Evolutionary conservation across 2,329 filamentous ascomycete genomes (phyloP).

Genomic region (Berkeleyomyces rouxiae): DNA sequence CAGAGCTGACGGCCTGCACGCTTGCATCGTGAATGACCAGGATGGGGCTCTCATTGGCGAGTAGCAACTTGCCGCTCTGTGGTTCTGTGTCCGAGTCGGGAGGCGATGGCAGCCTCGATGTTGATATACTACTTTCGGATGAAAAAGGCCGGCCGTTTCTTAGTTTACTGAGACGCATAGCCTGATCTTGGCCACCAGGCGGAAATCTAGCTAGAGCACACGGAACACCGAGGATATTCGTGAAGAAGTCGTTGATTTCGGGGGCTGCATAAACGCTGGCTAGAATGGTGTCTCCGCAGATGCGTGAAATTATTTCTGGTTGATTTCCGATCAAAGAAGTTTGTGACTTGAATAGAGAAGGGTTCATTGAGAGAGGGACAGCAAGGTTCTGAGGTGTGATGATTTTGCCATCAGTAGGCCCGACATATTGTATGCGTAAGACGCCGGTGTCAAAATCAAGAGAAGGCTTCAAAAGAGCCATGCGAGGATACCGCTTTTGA

Average conservation of each 20-base stretch:
- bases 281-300: constrained; percentile 67
- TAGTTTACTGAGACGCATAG: constrained; percentile 51
- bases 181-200: constrained; percentile 40
- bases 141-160: constrained; percentile 6
- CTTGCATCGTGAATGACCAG: constrained; percentile 68
- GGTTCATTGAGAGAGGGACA: constrained; percentile 52
- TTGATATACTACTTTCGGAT: constrained; percentile 27
- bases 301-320: constrained; percentile 32
- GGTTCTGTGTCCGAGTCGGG: constrained; percentile 39
- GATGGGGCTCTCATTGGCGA: constrained; percentile 91
- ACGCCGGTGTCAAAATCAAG: constrained; percentile 54
- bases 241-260: constrained; percentile 61
- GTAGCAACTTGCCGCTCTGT: constrained; percentile 40
- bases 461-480: constrained; percentile 64
- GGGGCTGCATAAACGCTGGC: constrained; percentile 52
- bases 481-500: constrained; percentile 75
- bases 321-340: not conserved
- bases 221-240: constrained; percentile 53
- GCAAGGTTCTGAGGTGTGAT: constrained; percentile 23
- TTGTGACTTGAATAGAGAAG: constrained; percentile 33
- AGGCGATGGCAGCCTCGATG: constrained; percentile 30
- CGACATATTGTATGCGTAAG: constrained; percentile 42
- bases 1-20: constrained; percentile 48
- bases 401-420: constrained; percentile 16
- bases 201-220: constrained; percentile 78